Base-by-base conservation (phyloP, 2,329 filamentous ascomycete species). In the Aspergillus sergii region DNA sequence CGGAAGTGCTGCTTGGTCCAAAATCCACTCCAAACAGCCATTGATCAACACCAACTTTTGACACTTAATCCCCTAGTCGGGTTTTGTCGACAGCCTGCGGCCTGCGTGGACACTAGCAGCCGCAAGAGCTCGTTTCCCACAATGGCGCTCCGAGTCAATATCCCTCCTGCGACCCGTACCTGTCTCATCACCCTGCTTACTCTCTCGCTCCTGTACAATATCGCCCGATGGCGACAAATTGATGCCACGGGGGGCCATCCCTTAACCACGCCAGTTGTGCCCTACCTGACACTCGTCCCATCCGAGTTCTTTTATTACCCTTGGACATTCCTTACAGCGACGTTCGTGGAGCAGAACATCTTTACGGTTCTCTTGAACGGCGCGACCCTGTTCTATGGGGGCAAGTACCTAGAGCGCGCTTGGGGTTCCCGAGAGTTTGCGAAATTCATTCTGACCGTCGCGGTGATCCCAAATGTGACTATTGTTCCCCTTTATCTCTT, bases 371-470 rank as follows among this genome's bases (percentile, higher is more conserved):
- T 87, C 30, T 88, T 96, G 62, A 93, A 92, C 55, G 89, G 85
- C 32, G 82, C 89, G 50, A 94, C 94, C 1, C 80, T 98, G 59
- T 96, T 94, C 78, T 92, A 97, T 81, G 94, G 94, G 60, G 95
- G 95, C 11, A 89, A 93, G 71, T 99, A 99, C 78, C 87, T 99
- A 26, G 95, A 99, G 84, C 86, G 95, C 73, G 94, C 95, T 39
- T 99, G 94, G 95, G 94, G 93, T 36, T 94, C 92, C 30, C 87
- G 86, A 62, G 94, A 98, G 78, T 92, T 97, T 76, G 92, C 89
- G 73, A 97, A 96, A 79, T 97, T 97, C 77, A 83, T 97, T 55
- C 81, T 91, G 19, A 84, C 96, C 68, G 86, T 90, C 56, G 85
- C 91, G 16, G 78, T 97, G 72, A 84, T 97, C 60, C 93, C 95